A percentile compares a stretch with the other conserved stretches of the same genome.
These are phyloP conservation scores for Trifolium pratense DNA, from an alignment of 306 rosid species.

Conservation along the genomic window DNA sequence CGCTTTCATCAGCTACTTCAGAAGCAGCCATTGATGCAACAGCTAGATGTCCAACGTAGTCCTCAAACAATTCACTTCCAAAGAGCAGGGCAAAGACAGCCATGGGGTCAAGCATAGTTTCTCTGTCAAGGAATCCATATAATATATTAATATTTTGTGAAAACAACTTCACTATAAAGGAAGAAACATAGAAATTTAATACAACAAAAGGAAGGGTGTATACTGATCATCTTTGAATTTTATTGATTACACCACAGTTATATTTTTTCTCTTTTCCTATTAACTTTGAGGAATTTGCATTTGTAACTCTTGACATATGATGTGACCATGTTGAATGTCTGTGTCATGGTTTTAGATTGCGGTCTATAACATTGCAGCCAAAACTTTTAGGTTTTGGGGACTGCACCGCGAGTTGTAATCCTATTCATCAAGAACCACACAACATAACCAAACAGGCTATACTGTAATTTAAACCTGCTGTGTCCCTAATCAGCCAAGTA, in stretches of 20 bases:
- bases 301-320: background rate
- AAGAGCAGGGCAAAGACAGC: slow-evolving; percentile 88
- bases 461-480: background rate
- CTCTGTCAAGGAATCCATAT: slow-evolving; percentile 60
- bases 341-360: background rate
- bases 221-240: slow-evolving; percentile 9
- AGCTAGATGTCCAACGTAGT: slow-evolving; percentile 86
- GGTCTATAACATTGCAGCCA: background rate
- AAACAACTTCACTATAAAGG: slow-evolving; percentile 3
- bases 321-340: background rate
- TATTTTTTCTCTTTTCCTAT: background rate
- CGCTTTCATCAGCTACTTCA: slow-evolving; percentile 60
- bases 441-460: background rate
- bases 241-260: background rate
- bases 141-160: background rate
- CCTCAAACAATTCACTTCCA: slow-evolving; percentile 94
- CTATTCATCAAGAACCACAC: background rate
- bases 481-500: background rate
- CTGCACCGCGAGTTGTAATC: too few relatives aligned
- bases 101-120: slow-evolving; percentile 86
- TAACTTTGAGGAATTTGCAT: slow-evolving; percentile 12
- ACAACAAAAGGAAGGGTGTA: background rate
- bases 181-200: background rate
- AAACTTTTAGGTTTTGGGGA: too few relatives aligned
- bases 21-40: slow-evolving; percentile 95